Base-by-base conservation (phyloP, 495 filamentous ascomycete genomes). In the Neurospora sp. region DNA sequence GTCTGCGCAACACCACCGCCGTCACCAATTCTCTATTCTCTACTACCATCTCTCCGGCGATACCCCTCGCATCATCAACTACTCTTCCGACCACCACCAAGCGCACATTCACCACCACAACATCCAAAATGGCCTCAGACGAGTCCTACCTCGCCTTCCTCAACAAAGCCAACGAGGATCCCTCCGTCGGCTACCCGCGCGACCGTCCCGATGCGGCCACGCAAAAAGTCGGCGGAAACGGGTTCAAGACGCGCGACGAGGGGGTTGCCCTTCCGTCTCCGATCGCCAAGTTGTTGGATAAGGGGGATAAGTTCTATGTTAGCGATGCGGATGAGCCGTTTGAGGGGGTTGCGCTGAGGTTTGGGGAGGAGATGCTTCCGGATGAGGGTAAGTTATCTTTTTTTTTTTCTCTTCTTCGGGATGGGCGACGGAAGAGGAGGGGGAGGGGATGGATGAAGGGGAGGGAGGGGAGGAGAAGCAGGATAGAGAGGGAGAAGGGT, bases 301-400 rank as follows among this genome's bases (percentile, higher is more conserved):
- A 65, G 53, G 53, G 53, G 1, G 88, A 92, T 71, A 85, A 82
- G 68, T 91, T 89, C 77, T 96, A 95, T 80, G 79, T 87, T 5
- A 94, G 91, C 71, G 94, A 97, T 72, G 87, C 92, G 7, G 94
- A 97, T 81, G 92, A 95, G 82, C 91, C 91, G 42, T 97, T 94
- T 80, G 90, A 90, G 78, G 87, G 89, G 2, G 93, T 97, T 5
- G 86, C 83, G 69, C 77, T 97, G 75, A 83, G 81, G 73, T 94
- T 86, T 86, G 83, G 85, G 59, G 89, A 88, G 48, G 77, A 72
- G 44, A 79, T 80, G 48, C 85, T 91, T 79, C 91, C 91, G 44
- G 88, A 88, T 79, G 83, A 89, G 79, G 86, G 90, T 91, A 77
- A 46, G 85, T 73, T 68, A 35, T 35, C 78, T 69, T 76, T 42